Evolutionary conservation across 768 basidiomycete species (phyloP), one percentile per base, ranked within the genome.

Genomic region (Kwoniella dejecticola): DNA sequence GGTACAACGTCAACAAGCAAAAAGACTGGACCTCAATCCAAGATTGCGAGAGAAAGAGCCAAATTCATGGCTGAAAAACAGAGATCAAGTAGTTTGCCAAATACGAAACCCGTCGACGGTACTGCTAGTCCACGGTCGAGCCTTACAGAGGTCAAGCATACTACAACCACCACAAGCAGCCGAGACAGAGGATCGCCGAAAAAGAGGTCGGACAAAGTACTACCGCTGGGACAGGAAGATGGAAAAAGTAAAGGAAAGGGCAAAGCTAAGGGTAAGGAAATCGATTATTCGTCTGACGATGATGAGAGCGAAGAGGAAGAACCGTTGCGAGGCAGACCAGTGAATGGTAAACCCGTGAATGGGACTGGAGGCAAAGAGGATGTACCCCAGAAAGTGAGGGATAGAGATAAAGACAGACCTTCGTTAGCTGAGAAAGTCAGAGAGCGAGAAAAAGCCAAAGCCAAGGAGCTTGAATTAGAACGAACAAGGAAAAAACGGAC

Each of bases 41-140:
- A 59, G 24, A 69, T 72, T 6, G 66, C 63, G 3, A 56, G 62
- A 27, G 62, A 68, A 44, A 62, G 52, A 41, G 71, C 71, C 8
- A 72, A 69, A 36, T 67, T 67, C 55, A 44, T 64, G 24, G 67
- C 67, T 11, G 68, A 69, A 42, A 53, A 64, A 19, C 57, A 59
- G 24, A 40, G 71, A 40, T 56, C 71, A 17, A 53, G 59, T 3
- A 64, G 62, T 30, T 33, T 67, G n/a, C 66, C 71, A 7, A 69
- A 67, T 52, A 31, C 48, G 19, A 67, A 66, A 36, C 41, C 46
- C 21, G 42, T 21, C 10, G 64, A 66, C 17, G 64, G 52, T 4
- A 45, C 30, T 5, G 62, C 68, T 10, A 61, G 63, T 53, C 66
- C 62, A 30, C 30, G 54, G 13, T 17, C 26, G 12, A 31, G 26